Evolutionary conservation across 2,329 filamentous ascomycete genomes (phyloP), one percentile per base, ranked within the genome.

Genomic region (Pleoardoris graminearum): DNA sequence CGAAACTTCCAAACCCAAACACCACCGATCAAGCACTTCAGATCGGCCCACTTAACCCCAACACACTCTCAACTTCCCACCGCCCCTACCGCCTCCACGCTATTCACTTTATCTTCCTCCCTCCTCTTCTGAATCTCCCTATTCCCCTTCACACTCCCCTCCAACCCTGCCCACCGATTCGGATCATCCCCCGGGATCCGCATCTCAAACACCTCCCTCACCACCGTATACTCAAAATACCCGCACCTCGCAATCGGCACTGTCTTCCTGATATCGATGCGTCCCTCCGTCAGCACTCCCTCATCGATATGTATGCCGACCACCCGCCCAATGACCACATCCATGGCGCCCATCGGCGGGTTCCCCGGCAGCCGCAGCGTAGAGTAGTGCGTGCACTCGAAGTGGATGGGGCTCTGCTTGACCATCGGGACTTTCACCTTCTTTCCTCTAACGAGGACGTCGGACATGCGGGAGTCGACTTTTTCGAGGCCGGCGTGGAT

Each of bases 151-250:
- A 52, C 36, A 55, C 59, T 70, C 16, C 69, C 68, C 52, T 70
- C 69, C 47, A 72, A 43, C 19, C 68, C 68, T 11, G 53, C 59
- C 38, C 61, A 22, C 11, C 62, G 39, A 44, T 48, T 55, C 33
- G 58, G 58, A 48, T 70, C 62, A 35, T 63, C 69, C 42, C 70
- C 77, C 3, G 79, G 79, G 53, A 80, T 76, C 3, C 73, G 67
- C 83, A 86, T 86, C 43, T 85, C 82, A 69, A 86, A 86, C 1
- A 80, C 79, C 19, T 82, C 77, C 46, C 72, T 71, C 2, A 85
- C 73, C 10, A 82, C 80, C 1, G 79, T 74, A 70, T 85, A 86
- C 64, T 85, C 75, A 61, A 80, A 82, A 64, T 86, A 86, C 14
- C 83, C 83, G 62, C 79, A 84, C 22, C 84, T 69, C 6, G 82